Evolutionary conservation across 1,284 basidiomycete species (phyloP), one percentile per base, ranked within the genome.

Genomic region (Amylostereum areolatum): DNA sequence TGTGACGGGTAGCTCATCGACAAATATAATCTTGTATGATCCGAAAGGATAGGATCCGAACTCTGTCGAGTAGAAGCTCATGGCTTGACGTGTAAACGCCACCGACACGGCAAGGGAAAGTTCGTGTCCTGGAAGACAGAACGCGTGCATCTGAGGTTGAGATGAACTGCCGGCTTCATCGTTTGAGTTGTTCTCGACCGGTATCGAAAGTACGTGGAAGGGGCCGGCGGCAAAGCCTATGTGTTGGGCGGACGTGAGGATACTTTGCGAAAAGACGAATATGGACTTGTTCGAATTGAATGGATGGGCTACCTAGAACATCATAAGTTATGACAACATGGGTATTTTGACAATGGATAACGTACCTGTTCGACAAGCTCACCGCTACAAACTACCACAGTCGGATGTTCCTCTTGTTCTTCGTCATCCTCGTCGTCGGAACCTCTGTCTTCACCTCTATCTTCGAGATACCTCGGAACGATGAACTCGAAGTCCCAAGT

Each of bases 401-500:
- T 88, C 1, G 91, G 90, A 59, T 72, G 78, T 28, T 83, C 75
- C 45, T 81, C 77, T 25, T 56, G 63, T 44, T 77, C 73, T 10
- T 63, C 59, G 27, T 73, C 74, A n/a, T 71, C 71, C 52, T 90
- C 87, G 18, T 18, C 18, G 18, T 18, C 18, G 18, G 18, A 18
- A 18, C 18, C 18, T 18, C 18, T 18, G 18, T 18, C 18, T 18
- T 18, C 18, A 18, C 18, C 18, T 18, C 18, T 18, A 18, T 18
- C 18, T 60, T 92, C 88, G 8, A 96, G 72, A 57, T 83, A 87
- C 52, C 88, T 82, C 40, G 95, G 95, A 24, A 97, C 95, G 49
- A 98, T 83, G 63, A 97, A 91, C 65, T 98, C 92, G 48, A 99
- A 87, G 63, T 99, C 97, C 97, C 97, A 99, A 2, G 96, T 97